A percentile compares a stretch with the other conserved stretches of the same genome.
Evolutionary conservation across 345 rosid genomes (phyloP).

Genomic region (Citrus reticulata): DNA sequence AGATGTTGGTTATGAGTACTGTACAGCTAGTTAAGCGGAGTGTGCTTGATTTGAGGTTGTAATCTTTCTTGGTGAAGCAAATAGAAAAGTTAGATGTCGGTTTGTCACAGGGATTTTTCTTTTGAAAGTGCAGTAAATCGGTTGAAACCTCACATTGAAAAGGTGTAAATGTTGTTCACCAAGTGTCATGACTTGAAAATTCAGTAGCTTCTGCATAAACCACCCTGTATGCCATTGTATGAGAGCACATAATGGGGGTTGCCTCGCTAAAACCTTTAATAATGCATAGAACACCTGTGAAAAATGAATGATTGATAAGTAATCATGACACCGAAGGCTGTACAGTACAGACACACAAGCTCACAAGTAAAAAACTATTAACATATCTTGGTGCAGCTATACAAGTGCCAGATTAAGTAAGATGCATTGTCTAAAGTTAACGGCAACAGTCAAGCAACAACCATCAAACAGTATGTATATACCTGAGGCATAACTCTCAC

Average conservation of each 20-base stretch:
- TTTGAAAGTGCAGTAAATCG: conserved; percentile 5
- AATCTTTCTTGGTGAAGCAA: too few species aligned
- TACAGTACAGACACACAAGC: neutral
- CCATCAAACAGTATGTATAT: neutral
- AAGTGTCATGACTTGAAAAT: conserved; percentile 31
- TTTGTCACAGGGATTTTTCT: too few species aligned
- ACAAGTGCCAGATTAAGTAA: neutral
- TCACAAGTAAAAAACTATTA: neutral
- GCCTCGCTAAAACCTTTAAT: conserved; percentile 40
- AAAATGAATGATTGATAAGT: neutral
- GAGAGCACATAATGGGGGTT: conserved; percentile 28
- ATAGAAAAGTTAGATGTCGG: too few species aligned
- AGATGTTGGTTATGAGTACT: too few species aligned
- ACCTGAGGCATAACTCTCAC: conserved; percentile 34
- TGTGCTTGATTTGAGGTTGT: too few species aligned
- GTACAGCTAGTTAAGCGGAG: too few species aligned
- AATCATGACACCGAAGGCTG: neutral
- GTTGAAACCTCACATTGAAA: conserved; percentile 47
- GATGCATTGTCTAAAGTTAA: neutral
- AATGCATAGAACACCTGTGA: conserved; percentile 44
- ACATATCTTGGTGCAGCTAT: neutral
- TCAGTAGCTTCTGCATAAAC: conserved; percentile 45
- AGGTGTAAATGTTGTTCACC: conserved; percentile 25
- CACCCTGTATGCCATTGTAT: conserved; percentile 49
- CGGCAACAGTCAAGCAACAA: neutral